Percentiles rank a stretch among this genome's conserved stretches.
phyloP scores from a whole-genome alignment of 1,284 basidiomycete species.

The Phellinidium pouzarii region DNA sequence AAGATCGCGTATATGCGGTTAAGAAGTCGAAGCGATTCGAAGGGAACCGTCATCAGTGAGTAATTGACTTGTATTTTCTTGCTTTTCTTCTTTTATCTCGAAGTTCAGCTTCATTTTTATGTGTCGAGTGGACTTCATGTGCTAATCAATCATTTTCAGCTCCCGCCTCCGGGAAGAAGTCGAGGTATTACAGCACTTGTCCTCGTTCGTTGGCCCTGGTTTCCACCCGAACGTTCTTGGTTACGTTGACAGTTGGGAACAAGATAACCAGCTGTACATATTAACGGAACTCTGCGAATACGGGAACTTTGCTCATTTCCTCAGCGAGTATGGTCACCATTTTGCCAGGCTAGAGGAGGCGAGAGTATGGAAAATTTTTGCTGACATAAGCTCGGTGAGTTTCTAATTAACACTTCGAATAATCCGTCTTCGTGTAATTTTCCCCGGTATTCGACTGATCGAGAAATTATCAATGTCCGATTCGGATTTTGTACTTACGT shows the following conservation, averaged over 20 bases:
- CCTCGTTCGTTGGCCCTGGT: slow-evolving; percentile 29
- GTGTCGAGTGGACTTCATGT: background rate
- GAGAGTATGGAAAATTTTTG: slow-evolving; percentile 94
- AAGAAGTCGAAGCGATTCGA: slow-evolving; percentile 94
- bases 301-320: slow-evolving; percentile 87
- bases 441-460: too few relatives aligned
- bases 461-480: too few relatives aligned
- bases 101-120: background rate
- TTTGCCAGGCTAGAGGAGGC: slow-evolving; percentile 88
- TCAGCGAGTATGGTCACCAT: slow-evolving; percentile 86
- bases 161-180: slow-evolving; percentile 92
- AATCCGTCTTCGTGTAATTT: too few relatives aligned
- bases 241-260: slow-evolving; percentile 97
- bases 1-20: slow-evolving; percentile 71
- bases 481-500: slow-evolving; percentile 1
- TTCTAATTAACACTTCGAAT: background rate
- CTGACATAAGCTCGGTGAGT: slow-evolving; percentile 84
- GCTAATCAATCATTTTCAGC: slow-evolving; percentile 34
- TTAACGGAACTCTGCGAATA: slow-evolving; percentile 93
- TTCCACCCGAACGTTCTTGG: slow-evolving; percentile 76
- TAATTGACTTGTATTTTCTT: slow-evolving; percentile 20
- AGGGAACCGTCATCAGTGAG: slow-evolving; percentile 85
- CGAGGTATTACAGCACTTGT: slow-evolving; percentile 83
- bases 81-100: too few relatives aligned
- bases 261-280: slow-evolving; percentile 85